Base-by-base conservation (phyloP, 768 basidiomycete species). In the Tylopilus balloui region DNA sequence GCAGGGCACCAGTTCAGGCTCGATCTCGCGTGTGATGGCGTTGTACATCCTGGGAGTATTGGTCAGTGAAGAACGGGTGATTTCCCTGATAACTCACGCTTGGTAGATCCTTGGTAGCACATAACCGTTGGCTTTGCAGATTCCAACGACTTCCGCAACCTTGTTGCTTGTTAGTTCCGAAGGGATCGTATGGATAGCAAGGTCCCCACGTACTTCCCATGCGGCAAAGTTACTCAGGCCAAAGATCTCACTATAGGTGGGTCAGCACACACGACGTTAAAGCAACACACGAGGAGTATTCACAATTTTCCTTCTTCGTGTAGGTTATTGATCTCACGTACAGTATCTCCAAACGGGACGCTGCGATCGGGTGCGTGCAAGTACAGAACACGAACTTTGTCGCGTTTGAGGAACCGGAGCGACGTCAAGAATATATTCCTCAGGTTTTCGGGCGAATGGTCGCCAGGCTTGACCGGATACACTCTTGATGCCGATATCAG, bases 341-440 rank as follows among this genome's bases (percentile, higher is more conserved):
- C 53, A 0, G 82, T 84, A 7, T 78, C 71, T 55, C 79, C 77
- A 47, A 78, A 83, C 0, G 80, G 76, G 3, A 79, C 76, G 13
- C 69, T 73, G 21, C 78, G 71, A 58, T 85, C 81, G 1, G 83
- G 83, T 11, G 73, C 77, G 50, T 84, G 83, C 25, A 84, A 67
- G 52, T 83, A 84, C 64, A 79, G 72, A 15, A 76, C 74, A 5
- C 75, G 70, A 17, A 69, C 71, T 48, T 71, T 82, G 63, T 74
- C 62, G 6, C 71, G 67, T 28, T 73, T 69, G 15, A 83, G 66
- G 11, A 63, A 64, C 31, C 72, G 62, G 35, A 82, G 64, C 1
- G 81, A 84, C 5, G 53, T 63, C 15, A 71, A 48, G 42, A 84
- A 72, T n/a, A 71, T 66, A 37, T 70, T 71, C 19, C 78, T 68